These are phyloP conservation scores for Suillus lakei DNA, from an alignment of 768 basidiomycete species.

Conservation along the genomic window DNA sequence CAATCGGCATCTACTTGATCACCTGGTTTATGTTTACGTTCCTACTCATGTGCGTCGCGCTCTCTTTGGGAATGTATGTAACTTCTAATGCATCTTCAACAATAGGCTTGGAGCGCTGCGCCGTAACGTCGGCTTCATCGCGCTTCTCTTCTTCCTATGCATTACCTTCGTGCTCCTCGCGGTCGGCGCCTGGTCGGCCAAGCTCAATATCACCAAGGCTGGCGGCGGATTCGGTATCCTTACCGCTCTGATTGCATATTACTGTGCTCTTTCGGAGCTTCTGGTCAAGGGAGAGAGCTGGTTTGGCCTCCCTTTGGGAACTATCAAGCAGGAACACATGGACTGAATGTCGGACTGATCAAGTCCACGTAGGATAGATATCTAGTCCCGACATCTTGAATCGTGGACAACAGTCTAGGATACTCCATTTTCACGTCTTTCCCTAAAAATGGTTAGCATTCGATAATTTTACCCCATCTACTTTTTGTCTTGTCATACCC, in stretches of 20 bases:
- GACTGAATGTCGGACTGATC: neutral
- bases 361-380: neutral
- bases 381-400: neutral
- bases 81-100: slow-evolving; percentile 4
- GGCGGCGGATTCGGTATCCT: slow-evolving; percentile 52
- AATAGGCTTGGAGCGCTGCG: slow-evolving; percentile 55
- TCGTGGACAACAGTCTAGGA: neutral
- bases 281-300: slow-evolving; percentile 42
- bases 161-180: slow-evolving; percentile 57
- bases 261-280: slow-evolving; percentile 47
- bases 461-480: neutral
- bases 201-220: slow-evolving; percentile 33
- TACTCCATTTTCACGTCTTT: neutral
- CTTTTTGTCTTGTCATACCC: neutral
- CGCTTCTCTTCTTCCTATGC: slow-evolving; percentile 56
- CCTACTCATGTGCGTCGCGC: slow-evolving; percentile 60
- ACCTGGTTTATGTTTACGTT: slow-evolving; percentile 78
- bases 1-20: slow-evolving; percentile 75
- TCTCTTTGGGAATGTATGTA: neutral
- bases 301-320: slow-evolving; percentile 47
- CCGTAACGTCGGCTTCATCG: slow-evolving; percentile 52
- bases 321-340: slow-evolving; percentile 14
- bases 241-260: slow-evolving; percentile 53
- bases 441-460: slow-evolving; percentile 6
- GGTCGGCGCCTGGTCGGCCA: slow-evolving; percentile 40